phyloP scores from a whole-genome alignment of 108 stramenopile species.

The Conticribra weissflogii region DNA sequence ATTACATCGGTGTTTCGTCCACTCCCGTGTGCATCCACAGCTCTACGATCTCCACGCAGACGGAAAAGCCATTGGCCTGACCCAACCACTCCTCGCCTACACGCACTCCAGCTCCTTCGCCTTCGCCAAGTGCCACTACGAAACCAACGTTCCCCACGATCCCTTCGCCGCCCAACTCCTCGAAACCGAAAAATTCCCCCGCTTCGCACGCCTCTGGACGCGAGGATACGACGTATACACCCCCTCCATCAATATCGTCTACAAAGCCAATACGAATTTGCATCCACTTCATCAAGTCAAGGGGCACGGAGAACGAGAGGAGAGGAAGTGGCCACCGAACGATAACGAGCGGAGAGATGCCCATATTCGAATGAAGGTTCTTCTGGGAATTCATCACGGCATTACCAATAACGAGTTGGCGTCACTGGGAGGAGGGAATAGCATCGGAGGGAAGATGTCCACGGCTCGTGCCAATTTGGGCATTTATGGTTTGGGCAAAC shows the following conservation, averaged over 20 bases:
- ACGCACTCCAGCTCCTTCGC: conserved; percentile 89
- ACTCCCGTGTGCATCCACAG: neutral
- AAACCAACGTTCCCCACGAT: conserved; percentile 92
- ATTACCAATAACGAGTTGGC: conserved; percentile 27
- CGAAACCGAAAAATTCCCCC: conserved; percentile 91
- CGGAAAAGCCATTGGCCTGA: conserved; percentile 67
- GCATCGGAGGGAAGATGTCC: conserved; percentile 42
- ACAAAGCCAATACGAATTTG: conserved; percentile 48
- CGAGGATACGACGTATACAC: conserved; percentile 90
- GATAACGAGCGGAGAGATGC: conserved; percentile 42
- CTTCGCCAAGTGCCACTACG: conserved; percentile 94
- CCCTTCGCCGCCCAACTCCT: conserved; percentile 83
- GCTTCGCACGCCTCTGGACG: conserved; percentile 85
- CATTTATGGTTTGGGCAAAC: conserved; percentile 81
- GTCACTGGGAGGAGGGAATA: conserved; percentile 23
- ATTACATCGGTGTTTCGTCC: neutral
- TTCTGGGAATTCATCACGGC: conserved; percentile 48
- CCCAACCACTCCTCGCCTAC: conserved; percentile 74
- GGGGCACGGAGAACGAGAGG: conserved; percentile 68
- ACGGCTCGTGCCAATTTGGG: conserved; percentile 73
- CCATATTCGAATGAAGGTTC: conserved; percentile 49
- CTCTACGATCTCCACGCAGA: conserved; percentile 68
- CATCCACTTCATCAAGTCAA: conserved; percentile 47
- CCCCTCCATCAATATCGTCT: conserved; percentile 76
- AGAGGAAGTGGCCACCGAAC: conserved; percentile 64